Evolutionary conservation across 352 stramenopile species (phyloP), one percentile per base, ranked within the genome.

Genomic region (Halophytophthora batemanensis): DNA sequence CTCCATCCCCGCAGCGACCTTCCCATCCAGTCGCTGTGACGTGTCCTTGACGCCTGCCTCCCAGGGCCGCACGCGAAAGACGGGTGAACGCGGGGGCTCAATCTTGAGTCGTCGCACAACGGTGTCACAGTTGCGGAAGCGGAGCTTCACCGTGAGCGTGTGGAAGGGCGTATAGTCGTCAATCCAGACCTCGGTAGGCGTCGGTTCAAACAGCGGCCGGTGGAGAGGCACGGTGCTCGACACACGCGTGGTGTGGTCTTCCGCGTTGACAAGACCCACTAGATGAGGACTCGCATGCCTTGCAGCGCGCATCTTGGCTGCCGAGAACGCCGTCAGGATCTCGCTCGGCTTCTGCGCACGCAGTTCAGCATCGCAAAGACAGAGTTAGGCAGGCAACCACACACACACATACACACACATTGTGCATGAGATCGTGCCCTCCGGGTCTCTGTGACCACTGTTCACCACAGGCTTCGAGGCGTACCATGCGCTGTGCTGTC

Each of bases 1-100:
- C 45, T 98, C 90, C 90, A 98, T 98, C n/a, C 95, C 94, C 1
- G 94, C 76, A 0, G 94, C 93, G 44, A 98, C 74, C 56, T 94
- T 94, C 19, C 82, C 76, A 34, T 90, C 76, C 21, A 87, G 59
- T 2, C 70, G 59, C 23, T 51, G 38, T n/a, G 37, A 23, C 37
- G 51, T 61, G 21, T 45, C 33, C 50, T 40, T 53, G 35, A 40
- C 58, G 23, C 18, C 43, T 1, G 33, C 54, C 22, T 61, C 52
- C 33, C 64, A 58, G 10, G 53, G 29, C 2, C 53, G 37, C 18
- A 98, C 64, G n/a, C 73, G 71, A 53, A 98, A 98, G 48, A 95
- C 87, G 15, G 84, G 90, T 8, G 81, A 93, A 51, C 92, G 73
- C 12, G 85, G 75, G 37, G 77, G 61, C 18, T 96, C 69, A 38